A percentile compares a stretch with the other conserved stretches of the same genome.
Conservation (phyloP, 768 basidiomycete genomes). For the Phanerodontia chrysosporium region DNA sequence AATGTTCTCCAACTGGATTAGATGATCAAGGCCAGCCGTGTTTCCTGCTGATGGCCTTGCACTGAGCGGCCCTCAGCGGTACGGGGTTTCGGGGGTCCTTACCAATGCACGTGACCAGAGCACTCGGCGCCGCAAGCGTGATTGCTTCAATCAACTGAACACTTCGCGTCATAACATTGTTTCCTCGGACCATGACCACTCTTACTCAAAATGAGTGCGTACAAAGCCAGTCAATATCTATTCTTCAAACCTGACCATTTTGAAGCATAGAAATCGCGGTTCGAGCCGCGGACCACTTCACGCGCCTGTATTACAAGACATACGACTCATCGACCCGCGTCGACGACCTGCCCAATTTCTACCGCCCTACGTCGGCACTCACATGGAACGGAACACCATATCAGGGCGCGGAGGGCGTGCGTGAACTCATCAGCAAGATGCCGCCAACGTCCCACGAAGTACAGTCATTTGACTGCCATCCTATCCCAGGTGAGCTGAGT, state of each 20-base stretch:
- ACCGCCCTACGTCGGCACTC: slow-evolving; percentile 69
- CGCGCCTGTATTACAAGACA: slow-evolving; percentile 74
- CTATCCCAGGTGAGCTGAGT: slow-evolving; percentile 63
- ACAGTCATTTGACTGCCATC: slow-evolving; percentile 86
- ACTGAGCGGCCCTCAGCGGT: neutral
- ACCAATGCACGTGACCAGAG: neutral
- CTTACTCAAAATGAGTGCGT: slow-evolving; percentile 34
- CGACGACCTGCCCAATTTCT: slow-evolving; percentile 76
- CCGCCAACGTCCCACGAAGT: slow-evolving; percentile 80
- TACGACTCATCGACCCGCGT: slow-evolving; percentile 79
- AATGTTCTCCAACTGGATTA: too few species aligned
- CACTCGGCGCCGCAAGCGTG: too few species aligned
- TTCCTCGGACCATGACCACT: slow-evolving; percentile 22
- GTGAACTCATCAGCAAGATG: slow-evolving; percentile 65
- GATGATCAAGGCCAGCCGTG: too few species aligned
- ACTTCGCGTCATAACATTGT: too few species aligned
- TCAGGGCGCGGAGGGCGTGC: slow-evolving; percentile 66
- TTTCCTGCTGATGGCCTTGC: neutral
- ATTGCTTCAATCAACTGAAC: too few species aligned
- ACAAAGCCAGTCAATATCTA: neutral
- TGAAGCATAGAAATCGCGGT: slow-evolving; percentile 80
- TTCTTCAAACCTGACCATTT: neutral
- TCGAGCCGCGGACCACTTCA: slow-evolving; percentile 79
- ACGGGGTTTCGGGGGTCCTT: neutral
- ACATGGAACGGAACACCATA: slow-evolving; percentile 86